Evolutionary conservation across 2,329 filamentous ascomycete species (phyloP), one percentile per base, ranked within the genome.

Genomic region (Claviceps maximensis): DNA sequence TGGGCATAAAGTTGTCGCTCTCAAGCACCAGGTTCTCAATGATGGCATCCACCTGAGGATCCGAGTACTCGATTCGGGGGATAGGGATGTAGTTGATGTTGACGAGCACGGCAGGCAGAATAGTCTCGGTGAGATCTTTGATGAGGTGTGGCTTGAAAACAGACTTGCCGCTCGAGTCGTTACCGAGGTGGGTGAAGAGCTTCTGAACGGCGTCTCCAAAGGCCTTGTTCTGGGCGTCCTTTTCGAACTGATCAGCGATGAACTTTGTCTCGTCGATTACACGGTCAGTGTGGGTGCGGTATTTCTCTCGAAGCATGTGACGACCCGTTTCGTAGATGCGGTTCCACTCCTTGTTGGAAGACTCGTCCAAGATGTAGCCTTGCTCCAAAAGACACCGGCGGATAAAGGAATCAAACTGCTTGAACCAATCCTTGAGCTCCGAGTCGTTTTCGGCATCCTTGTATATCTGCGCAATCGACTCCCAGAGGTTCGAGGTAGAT

Each of bases 11-110:
- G 71, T 98, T 98, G 74, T 97, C 90, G 59, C 88, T 90, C 73
- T 98, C 93, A 51, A 98, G 79, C 47, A 96, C 86, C 12, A 98
- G 74, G 68, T 98, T 98, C 74, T 98, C 93, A 46, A 98, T 80
- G 49, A 97, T 80, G 49, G 85, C 85, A 68, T 98, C 93, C 50
- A 95, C 76, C 75, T 84, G 82, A 2, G 79, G 77, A 61, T 97
- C 93, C 1, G 82, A 85, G 64, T 89, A 93, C 73, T 98, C 93
- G 56, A 98, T 95, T 53, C 93, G 86, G 23, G 93, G 93, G 49
- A 98, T 81, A 4, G 93, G 89, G 15, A 98, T 79, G 68, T 98
- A 98, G 56, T 88, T 84, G 53, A 93, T 75, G 59, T 84, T 87
- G 74, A 94, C 87, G 59, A 98, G 85, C 52, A 88, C 71, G 12